These are phyloP conservation scores for Periconia sp. DNA, from an alignment of 2,329 filamentous ascomycete species.

Conservation along the genomic window DNA sequence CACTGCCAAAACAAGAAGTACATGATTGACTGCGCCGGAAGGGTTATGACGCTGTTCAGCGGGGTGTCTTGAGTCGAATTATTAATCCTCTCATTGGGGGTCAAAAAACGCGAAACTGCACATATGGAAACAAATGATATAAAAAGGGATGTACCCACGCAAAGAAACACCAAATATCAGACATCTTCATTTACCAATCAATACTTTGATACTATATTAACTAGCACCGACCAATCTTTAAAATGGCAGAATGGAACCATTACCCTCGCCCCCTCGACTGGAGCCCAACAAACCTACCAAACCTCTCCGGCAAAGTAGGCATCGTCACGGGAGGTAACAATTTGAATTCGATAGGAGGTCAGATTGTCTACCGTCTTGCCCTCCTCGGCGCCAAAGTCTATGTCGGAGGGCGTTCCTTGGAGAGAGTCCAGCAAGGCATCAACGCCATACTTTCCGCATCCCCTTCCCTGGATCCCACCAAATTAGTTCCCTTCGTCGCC, in stretches of 20 bases:
- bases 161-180: no score
- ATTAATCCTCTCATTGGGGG: no score
- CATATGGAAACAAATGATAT: no score
- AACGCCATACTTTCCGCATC: slow-evolving; percentile 7
- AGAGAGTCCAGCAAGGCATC: slow-evolving; percentile 10
- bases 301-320: slow-evolving; percentile 6
- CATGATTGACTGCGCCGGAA: no score
- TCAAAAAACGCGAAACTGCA: no score
- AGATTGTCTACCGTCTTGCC: slow-evolving; percentile 12
- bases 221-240: background rate
- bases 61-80: no score
- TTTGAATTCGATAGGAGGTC: slow-evolving; percentile 5
- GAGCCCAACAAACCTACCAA: background rate
- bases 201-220: background rate
- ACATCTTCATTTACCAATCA: no score
- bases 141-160: no score
- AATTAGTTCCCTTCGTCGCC: slow-evolving; percentile 38
- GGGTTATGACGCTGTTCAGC: no score
- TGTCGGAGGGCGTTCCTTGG: slow-evolving; percentile 10
- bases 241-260: background rate
- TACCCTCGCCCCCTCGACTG: slow-evolving; percentile 2
- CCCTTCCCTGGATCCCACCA: background rate
- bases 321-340: slow-evolving; percentile 15
- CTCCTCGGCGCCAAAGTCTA: slow-evolving; percentile 14
- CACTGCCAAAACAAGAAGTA: background rate